phyloP scores from a whole-genome alignment of 2,329 filamentous ascomycete genomes.

The Stemphylium vesicarium region DNA sequence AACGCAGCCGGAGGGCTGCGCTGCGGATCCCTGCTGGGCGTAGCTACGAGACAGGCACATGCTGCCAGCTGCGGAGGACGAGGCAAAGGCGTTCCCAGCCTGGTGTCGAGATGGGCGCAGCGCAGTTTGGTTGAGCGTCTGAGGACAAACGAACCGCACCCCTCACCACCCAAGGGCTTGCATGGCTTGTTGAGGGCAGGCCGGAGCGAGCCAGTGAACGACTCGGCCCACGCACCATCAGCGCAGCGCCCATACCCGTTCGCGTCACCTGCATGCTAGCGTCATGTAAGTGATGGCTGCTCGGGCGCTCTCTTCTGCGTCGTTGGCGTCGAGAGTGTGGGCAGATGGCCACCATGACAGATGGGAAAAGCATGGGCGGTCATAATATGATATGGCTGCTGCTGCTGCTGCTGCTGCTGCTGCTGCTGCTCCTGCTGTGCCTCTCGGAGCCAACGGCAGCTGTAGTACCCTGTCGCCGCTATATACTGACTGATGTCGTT shows the following conservation, averaged over 20 bases:
- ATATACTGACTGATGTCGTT: neutral
- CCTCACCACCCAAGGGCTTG: neutral
- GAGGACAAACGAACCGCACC: slow-evolving; percentile 8
- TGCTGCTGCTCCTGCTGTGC: too few species aligned
- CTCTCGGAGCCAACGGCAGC: too few species aligned
- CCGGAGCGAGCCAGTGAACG: slow-evolving; percentile 1
- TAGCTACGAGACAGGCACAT: slow-evolving; percentile 1
- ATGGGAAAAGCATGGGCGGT: too few species aligned
- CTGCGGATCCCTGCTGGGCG: neutral
- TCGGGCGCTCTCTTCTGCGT: neutral
- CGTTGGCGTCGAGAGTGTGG: neutral
- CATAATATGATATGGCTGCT: too few species aligned
- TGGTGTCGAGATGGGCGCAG: neutral
- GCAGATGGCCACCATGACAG: too few species aligned
- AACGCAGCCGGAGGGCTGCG: slow-evolving; percentile 13
- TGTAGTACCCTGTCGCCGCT: too few species aligned
- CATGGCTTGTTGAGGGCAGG: slow-evolving; percentile 12
- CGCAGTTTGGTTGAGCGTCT: neutral
- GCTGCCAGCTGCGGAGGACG: neutral
- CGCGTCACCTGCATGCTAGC: slow-evolving; percentile 14
- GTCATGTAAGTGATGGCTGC: slow-evolving; percentile 12
- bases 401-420: too few species aligned
- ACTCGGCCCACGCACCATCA: slow-evolving; percentile 5
- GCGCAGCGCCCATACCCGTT: slow-evolving; percentile 12
- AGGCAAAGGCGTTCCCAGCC: neutral